These are phyloP conservation scores for Xylaria longipes DNA, from an alignment of 495 filamentous ascomycete genomes.

Conservation along the genomic window DNA sequence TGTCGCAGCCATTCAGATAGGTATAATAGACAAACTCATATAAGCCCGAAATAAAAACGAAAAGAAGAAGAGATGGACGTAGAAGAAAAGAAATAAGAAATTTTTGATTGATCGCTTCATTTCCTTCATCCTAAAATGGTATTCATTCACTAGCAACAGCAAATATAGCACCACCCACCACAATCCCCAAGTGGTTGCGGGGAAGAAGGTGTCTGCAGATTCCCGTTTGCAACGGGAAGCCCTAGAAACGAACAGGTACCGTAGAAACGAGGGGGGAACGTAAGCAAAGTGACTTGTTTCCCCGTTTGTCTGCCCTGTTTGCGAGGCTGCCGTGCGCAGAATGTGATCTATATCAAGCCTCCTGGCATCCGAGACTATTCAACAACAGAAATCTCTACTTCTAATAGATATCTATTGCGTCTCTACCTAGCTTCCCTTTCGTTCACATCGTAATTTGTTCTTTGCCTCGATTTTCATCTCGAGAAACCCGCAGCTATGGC, in stretches of 20 bases:
- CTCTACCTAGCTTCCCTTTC: neutral
- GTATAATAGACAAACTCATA: neutral
- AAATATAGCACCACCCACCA: neutral
- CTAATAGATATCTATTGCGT: neutral
- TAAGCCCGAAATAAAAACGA: neutral
- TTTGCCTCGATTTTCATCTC: neutral
- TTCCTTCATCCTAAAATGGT: neutral
- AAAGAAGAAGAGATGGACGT: neutral
- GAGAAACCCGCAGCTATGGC: neutral
- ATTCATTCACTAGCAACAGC: neutral
- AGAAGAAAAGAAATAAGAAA: neutral
- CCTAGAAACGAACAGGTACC: conserved; percentile 7
- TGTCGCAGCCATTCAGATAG: neutral
- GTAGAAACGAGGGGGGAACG: neutral
- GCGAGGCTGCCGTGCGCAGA: neutral
- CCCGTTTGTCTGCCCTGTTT: conserved; percentile 1
- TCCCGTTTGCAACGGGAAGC: conserved; percentile 3
- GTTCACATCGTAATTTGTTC: neutral
- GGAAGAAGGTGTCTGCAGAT: neutral
- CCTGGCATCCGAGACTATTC: neutral
- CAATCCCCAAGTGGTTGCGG: neutral
- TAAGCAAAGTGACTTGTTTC: neutral
- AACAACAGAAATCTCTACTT: neutral
- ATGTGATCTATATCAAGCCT: conserved; percentile 5
- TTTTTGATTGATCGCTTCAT: neutral